Conservation (phyloP, 2,329 filamentous ascomycete species). For the Didymella arachidicola region DNA sequence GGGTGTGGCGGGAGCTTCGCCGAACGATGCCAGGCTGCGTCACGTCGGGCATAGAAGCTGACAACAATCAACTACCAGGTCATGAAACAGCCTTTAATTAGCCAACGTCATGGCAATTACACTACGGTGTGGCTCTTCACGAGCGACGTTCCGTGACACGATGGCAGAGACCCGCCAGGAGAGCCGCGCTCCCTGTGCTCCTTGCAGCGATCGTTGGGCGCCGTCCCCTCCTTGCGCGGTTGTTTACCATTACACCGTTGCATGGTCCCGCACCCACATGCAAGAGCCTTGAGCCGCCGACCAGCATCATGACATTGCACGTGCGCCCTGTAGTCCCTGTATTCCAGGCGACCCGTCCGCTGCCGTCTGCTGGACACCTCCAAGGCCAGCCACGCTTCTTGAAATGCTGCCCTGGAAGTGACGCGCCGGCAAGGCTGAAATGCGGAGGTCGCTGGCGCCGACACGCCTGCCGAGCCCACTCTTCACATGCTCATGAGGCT, state of each 20-base stretch:
- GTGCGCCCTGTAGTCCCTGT: conserved; percentile 5
- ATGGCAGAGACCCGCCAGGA: conserved; percentile 2
- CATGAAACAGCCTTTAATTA: conserved; percentile 26
- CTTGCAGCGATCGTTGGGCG: conserved; percentile 21
- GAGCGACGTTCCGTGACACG: neutral
- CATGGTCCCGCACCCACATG: conserved; percentile 11
- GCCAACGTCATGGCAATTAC: conserved; percentile 22
- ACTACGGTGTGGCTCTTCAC: conserved; percentile 1
- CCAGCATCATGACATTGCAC: conserved; percentile 15
- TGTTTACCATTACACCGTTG: conserved; percentile 6
- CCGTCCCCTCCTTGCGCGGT: conserved; percentile 6
- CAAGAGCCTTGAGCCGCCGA: neutral
- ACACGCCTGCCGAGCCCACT: conserved; percentile 11
- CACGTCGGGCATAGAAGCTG: conserved; percentile 21
- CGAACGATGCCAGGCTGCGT: conserved; percentile 14
- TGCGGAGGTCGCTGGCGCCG: conserved; percentile 10
- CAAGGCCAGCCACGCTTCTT: neutral
- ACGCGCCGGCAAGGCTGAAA: conserved; percentile 2
- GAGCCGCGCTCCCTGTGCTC: conserved; percentile 15
- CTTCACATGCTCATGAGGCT: conserved; percentile 17
- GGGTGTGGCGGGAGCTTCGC: conserved; percentile 19
- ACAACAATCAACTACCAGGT: conserved; percentile 9
- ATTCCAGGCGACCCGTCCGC: neutral
- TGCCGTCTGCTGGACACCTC: neutral
- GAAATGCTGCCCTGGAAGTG: neutral